phyloP scores from a whole-genome alignment of 2,329 filamentous ascomycete genomes.

The Orbilia blumenaviensis region DNA sequence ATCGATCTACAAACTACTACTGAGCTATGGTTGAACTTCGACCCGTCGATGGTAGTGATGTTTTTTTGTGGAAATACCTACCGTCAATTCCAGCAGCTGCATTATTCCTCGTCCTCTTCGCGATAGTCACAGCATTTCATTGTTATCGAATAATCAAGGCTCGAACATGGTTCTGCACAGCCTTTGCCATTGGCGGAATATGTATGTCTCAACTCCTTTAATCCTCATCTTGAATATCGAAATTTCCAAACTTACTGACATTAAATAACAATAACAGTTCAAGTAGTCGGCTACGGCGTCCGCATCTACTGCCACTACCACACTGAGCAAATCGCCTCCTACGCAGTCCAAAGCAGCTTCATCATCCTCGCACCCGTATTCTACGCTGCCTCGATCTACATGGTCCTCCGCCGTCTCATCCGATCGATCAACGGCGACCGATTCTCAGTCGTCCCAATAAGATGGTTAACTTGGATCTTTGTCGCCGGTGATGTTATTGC shows the following conservation, averaged over 20 bases:
- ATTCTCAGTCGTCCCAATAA: constrained; percentile 62
- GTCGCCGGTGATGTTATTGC: constrained; percentile 67
- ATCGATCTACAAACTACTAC: background rate
- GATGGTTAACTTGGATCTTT: constrained; percentile 67
- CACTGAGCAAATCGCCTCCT: constrained; percentile 60
- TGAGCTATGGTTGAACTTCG: constrained; percentile 15
- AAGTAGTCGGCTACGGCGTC: constrained; percentile 62
- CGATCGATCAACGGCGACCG: constrained; percentile 59
- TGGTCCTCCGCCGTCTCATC: constrained; percentile 63
- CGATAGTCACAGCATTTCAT: background rate
- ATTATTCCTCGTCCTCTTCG: constrained; percentile 4
- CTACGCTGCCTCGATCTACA: constrained; percentile 66
- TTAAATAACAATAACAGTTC: constrained; percentile 61
- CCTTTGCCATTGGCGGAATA: constrained; percentile 63
- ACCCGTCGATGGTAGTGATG: background rate
- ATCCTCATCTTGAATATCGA: background rate
- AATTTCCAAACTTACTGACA: constrained; percentile 4
- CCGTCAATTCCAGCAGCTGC: constrained; percentile 22
- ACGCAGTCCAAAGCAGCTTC: constrained; percentile 62
- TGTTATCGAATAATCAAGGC: constrained; percentile 55
- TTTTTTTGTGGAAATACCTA: constrained; percentile 42
- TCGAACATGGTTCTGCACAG: constrained; percentile 65
- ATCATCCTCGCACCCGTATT: constrained; percentile 65
- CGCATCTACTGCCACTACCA: constrained; percentile 58
- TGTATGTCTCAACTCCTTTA: constrained; percentile 61